These are phyloP conservation scores for Colletotrichum coccodes DNA, from an alignment of 2,329 filamentous ascomycete species.

Conservation along the genomic window DNA sequence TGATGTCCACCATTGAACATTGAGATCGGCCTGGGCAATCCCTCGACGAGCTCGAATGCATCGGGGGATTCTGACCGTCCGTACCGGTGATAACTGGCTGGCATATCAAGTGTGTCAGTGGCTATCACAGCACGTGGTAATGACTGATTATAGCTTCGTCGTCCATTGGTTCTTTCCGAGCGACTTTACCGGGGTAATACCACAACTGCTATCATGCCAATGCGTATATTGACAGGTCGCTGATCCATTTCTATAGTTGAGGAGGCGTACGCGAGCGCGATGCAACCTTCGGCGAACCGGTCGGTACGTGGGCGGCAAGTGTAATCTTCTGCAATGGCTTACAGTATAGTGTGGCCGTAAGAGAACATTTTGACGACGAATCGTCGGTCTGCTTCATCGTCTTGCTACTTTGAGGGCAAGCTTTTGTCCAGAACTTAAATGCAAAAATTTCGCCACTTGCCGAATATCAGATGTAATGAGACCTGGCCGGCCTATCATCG, in stretches of 20 bases:
- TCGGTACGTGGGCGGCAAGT: background rate
- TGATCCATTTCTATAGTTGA: background rate
- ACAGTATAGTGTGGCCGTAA: background rate
- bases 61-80: background rate
- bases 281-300: slow-evolving; percentile 3
- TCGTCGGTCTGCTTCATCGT: background rate
- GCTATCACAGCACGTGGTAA: background rate
- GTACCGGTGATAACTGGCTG: too few relatives aligned
- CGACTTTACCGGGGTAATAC: background rate
- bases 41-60: background rate
- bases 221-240: background rate
- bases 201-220: background rate
- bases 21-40: slow-evolving; percentile 22
- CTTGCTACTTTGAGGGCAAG: background rate
- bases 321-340: background rate
- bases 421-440: background rate
- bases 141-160: background rate
- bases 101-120: background rate
- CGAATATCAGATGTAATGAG: slow-evolving; percentile 24
- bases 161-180: background rate
- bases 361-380: background rate
- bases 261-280: background rate
- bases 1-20: slow-evolving; percentile 17
- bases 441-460: slow-evolving; percentile 7
- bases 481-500: background rate